Base-by-base conservation (phyloP, 2,329 filamentous ascomycete species). In the Colletotrichum acutatum region DNA sequence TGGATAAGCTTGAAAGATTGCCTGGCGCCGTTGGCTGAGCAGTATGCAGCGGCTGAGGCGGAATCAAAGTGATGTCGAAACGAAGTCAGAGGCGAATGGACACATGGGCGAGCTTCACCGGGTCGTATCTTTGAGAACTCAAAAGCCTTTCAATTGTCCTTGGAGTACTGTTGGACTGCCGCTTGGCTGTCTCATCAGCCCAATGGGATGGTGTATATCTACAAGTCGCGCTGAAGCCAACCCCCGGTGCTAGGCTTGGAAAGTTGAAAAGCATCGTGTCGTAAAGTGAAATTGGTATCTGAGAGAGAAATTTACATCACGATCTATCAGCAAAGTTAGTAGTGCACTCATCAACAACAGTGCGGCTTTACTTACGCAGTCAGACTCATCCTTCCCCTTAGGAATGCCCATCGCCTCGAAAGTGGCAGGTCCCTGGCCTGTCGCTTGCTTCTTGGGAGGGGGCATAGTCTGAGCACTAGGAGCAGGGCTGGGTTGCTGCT, bases 341-440 rank as follows among this genome's bases (percentile, higher is more conserved):
- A 53, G 52, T 0, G 2, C 22, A 5, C 8, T 30, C 16, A 14
- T 8, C 12, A 9, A 24, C 16, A 22, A 12, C 24, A 28, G 28
- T 52, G 9, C n/a, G 16, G 14, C 6, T 59, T 72, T 24, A 88
- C 89, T 88, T 90, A 98, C 95, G 86, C 96, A 99, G 83, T 98
- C 95, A 76, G 90, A 90, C n/a, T 98, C 94, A 74, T 92, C 89
- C 83, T 97, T 95, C 60, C 88, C 91, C 78, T 92, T 89, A 7
- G 95, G 94, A 77, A 99, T 96, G 52, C 97, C 97, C 97, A 99
- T 99, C 80, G 97, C 95, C 80, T 98, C 96, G 82, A 99, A 99
- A 0, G 97, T 98, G 78, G 97, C 94, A 1, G 97, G 96, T 12
- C 96, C 97, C 80, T 95, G 94, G 62, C 88, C 89, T 37, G 89